Base-by-base conservation (phyloP, 805 yeast species). In the Zygosaccharomyces bailii region DNA sequence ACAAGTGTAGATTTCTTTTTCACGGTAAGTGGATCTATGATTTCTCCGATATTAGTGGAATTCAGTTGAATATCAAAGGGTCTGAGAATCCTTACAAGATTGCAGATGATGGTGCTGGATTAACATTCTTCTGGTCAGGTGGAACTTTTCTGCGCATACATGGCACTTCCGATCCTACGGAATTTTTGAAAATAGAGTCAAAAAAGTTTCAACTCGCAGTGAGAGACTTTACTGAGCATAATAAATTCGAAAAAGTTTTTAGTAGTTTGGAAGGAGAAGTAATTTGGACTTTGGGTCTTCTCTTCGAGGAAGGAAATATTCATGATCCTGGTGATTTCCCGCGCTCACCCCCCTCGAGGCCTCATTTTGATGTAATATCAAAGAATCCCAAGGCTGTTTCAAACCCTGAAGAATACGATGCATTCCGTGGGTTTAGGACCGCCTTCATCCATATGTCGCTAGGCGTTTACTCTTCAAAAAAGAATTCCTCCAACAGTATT, bases 211-310 rank as follows among this genome's bases (percentile, higher is more conserved):
- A 74, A 24, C 67, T 82, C 34, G 82, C 75, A 4, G 70, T 81
- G 32, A 85, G 86, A 21, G 67, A 66, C 36, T 31, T 65, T 42
- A 60, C 63, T 5, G 57, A 54, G 1, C 45, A 56, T 4, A 51
- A 55, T 35, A 59, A 57, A 27, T 58, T 65, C 37, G 65, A 60
- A 14, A 82, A 82, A 57, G 69, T 73, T 7, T 63, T 80, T 5
- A 74, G 86, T 75, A 79, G 77, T 51, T 69, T 89, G 21, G 68
- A 73, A 8, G 89, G 89, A 21, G 68, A 71, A 31, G 93, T 89
- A 5, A 60, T 68, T n/a, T 89, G 96, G 96, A 76, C 73, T 27
- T 66, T 83, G 38, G 96, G 96, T 0, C 66, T 86, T 53, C 51
- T 76, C 16, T 86, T 87, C 65, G 96, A 88, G 60, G 67, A 84